Base-by-base conservation (phyloP, 441 rosid genomes). In the Breynia disticha region DNA sequence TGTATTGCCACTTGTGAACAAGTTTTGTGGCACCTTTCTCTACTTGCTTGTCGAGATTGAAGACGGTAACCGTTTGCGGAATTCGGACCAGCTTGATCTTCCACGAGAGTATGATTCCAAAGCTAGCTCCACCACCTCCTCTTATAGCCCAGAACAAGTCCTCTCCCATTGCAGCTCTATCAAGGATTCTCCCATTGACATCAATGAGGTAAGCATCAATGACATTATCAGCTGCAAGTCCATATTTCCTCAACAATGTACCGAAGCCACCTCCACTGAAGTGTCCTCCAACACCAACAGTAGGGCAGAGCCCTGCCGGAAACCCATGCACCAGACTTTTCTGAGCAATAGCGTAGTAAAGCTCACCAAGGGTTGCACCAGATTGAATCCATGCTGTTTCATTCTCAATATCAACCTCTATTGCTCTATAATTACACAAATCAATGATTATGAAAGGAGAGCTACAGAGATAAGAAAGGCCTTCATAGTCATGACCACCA, bases 41-140 rank as follows among this genome's bases (percentile, higher is more conserved):
- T 41, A 70, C 21, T 0, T 78, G 53, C 54, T 63, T 83, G 1
- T 66, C 28, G 38, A 83, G 50, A 6, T 66, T 66, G 55, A 83
- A 83, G 50, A 62, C 75, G 11, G 89, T 79, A 10, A 83, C 76
- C 12, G 20, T 64, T 14, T 70, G 57, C 0, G 95, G 91, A 64
- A 86, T 84, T 50, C 60, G 61, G 65, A 69, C 83, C 5, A 83
- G 79, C 61, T 71, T 79, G 41, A 86, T 73, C 62, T 81, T 81
- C 82, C 87, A 83, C 0, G 83, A 73, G 43, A 86, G 68, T 21
- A 83, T 60, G 57, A 86, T 67, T 0, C 95, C 82, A 19, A 86
- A 86, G 63, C 84, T 86, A 16, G 81, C 84, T 7, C 86, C 95
- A 16, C 95, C 90, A 16, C 88, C 88, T 3, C 95, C 91, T 75